Evolutionary conservation across 1,284 basidiomycete genomes (phyloP).

Genomic region (Tylopilus sp.): DNA sequence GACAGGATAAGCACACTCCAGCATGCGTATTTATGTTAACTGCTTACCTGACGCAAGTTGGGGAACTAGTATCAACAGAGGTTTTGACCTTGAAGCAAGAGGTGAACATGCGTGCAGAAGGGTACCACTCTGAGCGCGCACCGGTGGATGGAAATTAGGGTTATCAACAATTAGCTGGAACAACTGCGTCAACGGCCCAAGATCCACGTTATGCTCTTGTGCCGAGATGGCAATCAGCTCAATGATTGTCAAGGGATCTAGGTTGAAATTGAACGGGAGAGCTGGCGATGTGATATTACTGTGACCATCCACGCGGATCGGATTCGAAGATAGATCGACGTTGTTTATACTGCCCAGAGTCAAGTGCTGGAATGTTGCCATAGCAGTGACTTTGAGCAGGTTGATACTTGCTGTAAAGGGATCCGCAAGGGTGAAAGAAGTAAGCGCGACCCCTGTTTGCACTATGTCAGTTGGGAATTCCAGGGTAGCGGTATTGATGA

Average conservation of each 20-base stretch:
- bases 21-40: background rate
- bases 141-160: conserved; percentile 44
- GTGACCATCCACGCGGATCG: conserved; percentile 62
- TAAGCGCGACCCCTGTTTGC: conserved; percentile 53
- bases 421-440: conserved; percentile 59
- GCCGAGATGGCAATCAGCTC: conserved; percentile 54
- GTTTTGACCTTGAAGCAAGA: conserved; percentile 44
- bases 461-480: conserved; percentile 58
- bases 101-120: background rate
- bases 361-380: conserved; percentile 52
- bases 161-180: conserved; percentile 58
- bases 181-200: conserved; percentile 60
- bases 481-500: conserved; percentile 55
- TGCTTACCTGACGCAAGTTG: conserved; percentile 53
- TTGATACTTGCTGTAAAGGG: conserved; percentile 78
- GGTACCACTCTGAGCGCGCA: background rate
- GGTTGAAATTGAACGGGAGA: conserved; percentile 63
- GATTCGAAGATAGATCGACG: conserved; percentile 49
- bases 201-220: conserved; percentile 51
- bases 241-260: conserved; percentile 62
- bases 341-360: conserved; percentile 57
- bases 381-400: conserved; percentile 55
- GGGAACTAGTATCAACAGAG: conserved; percentile 48
- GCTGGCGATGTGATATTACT: conserved; percentile 55
- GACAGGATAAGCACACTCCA: conserved; percentile 11